Percentiles rank a stretch among this genome's conserved stretches.
phyloP scores from a whole-genome alignment of 148 eudicot species.

The Hydrangea macrophylla region DNA sequence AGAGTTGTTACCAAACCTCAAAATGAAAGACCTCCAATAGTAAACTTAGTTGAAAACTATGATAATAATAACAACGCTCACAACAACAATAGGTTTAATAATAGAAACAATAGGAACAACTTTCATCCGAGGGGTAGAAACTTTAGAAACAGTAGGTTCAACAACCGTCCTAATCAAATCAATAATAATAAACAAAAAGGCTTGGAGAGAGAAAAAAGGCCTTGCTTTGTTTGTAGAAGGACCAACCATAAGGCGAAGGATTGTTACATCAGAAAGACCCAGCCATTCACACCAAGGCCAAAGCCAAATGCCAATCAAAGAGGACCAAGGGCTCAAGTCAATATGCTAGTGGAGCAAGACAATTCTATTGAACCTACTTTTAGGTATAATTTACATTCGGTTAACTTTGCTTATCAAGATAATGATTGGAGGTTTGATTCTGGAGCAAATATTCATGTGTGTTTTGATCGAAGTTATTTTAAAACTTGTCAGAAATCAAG shows the following conservation, averaged over 20 bases:
- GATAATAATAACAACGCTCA: background rate
- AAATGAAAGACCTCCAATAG: background rate
- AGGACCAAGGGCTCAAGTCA: background rate
- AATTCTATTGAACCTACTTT: background rate
- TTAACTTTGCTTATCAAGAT: background rate
- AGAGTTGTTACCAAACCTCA: too few relatives aligned
- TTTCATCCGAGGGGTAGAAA: background rate
- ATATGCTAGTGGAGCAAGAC: slow-evolving; percentile 1
- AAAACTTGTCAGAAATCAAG: slow-evolving; percentile 7
- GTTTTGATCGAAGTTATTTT: background rate
- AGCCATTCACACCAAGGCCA: background rate
- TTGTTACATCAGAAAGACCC: background rate
- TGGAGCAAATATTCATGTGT: slow-evolving; percentile 4
- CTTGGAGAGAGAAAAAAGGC: background rate
- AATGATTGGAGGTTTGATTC: slow-evolving; percentile 13
- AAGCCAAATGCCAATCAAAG: background rate
- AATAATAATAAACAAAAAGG: background rate
- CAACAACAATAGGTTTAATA: too few relatives aligned
- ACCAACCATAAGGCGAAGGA: slow-evolving; percentile 4
- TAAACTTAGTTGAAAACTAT: background rate
- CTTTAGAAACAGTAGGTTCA: background rate
- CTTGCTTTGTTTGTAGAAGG: slow-evolving; percentile 1
- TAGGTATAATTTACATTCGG: background rate
- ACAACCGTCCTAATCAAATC: background rate
- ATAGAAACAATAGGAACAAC: too few relatives aligned